These are phyloP conservation scores for Jamesozyma rosinii DNA, from an alignment of 805 yeast species.

Conservation along the genomic window DNA sequence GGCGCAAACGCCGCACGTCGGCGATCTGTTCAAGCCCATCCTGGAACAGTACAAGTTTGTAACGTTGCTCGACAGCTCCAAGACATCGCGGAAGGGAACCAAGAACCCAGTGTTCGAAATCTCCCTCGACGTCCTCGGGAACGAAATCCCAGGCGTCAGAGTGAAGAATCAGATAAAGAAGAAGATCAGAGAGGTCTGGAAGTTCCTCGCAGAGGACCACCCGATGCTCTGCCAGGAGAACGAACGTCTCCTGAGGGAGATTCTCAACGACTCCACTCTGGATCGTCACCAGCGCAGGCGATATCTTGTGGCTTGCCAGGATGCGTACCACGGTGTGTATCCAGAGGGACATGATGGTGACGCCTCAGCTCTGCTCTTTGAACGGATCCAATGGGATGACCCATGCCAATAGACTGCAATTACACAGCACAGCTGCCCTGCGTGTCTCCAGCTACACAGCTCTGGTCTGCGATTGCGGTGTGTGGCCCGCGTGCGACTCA, in stretches of 20 bases:
- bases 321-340: background rate
- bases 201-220: background rate
- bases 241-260: background rate
- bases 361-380: background rate
- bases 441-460: too few relatives aligned
- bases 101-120: conserved; percentile 6
- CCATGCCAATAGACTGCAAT: too few relatives aligned
- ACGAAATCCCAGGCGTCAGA: conserved; percentile 1
- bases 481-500: too few relatives aligned
- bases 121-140: conserved; percentile 4
- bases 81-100: background rate
- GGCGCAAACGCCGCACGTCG: background rate
- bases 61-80: background rate
- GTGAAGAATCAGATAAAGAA: conserved; percentile 1
- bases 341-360: background rate
- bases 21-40: conserved; percentile 1
- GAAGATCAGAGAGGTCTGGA: background rate
- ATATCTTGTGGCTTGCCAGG: background rate
- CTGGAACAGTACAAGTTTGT: conserved; percentile 1
- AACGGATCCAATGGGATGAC: background rate
- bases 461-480: too few relatives aligned
- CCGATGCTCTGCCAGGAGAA: conserved; percentile 2
- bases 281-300: background rate
- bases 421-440: too few relatives aligned
- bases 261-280: background rate